Evolutionary conservation across 305 asterid species (phyloP), one percentile per base, ranked within the genome.

Genomic region (Fraxinus sp.): DNA sequence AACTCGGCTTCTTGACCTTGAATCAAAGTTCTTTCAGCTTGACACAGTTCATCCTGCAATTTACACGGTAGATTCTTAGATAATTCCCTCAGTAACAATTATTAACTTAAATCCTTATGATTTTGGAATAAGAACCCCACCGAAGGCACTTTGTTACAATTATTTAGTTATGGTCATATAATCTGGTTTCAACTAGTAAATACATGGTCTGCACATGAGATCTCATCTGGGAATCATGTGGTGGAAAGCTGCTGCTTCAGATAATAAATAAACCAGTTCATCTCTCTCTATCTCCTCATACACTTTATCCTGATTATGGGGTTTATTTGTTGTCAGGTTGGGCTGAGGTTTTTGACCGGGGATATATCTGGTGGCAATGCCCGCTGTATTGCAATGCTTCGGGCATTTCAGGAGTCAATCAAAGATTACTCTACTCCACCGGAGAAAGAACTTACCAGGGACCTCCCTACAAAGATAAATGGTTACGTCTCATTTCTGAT

Each of bases 381-480:
- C 52, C 97, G 98, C 22, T 95, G 98, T 84, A 88, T 93, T 80
- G 98, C 98, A 28, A 95, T 95, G 98, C 98, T 95, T 76, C 91
- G 90, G 89, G 98, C 97, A 30, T 89, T 93, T 84, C 95, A 89
- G 84, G 95, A 95, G 84, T 88, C 94, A 1, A 91, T 95, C 64
- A 87, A 85, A 77, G 96, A 92, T 84, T 93, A 95, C 87, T 85
- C 92, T 3, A 91, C 96, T 30, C 98, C 97, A 80, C 90, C 90
- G 18, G 93, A 90, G 84, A 91, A 91, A 87, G 82, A 90, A 68
- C 92, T 95, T 32, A 89, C 89, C 72, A 90, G 97, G 88, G 98
- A 92, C 94, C 81, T 90, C 86, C 91, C 97, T 75, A 80, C 93
- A 24, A 95, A 92, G 87, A 86, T 95, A 80, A 95, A 89, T 85